Base-by-base conservation (phyloP, 108 stramenopile species). In the Skeletonema marinoi region DNA sequence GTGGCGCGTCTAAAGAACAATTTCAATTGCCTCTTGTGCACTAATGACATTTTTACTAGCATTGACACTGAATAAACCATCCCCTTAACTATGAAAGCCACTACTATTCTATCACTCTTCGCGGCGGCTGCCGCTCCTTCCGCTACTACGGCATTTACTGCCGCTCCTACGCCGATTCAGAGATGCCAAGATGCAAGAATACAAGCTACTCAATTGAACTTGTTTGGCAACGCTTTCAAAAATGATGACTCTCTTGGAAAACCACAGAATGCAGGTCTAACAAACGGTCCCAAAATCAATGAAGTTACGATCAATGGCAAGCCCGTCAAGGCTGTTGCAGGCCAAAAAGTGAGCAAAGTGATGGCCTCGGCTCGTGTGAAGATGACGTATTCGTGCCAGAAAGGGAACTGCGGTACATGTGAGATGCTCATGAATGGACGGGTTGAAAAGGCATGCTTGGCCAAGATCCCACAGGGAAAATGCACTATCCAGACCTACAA, bases 321-420 rank as follows among this genome's bases (percentile, higher is more conserved):
- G 64, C 78, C 84, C 0, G 69, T 84, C 61, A 87, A 82, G 67
- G 87, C 87, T 14, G 84, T 85, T 48, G 81, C 77, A 16, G 81
- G 81, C 6, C 87, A 87, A 65, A 84, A 85, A 78, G 74, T 87
- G 14, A 74, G 71, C 41, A 63, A 78, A 62, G 87, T 87, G 11
- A 64, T 80, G 54, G 66, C 76, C 2, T 70, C 81, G 32, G 84
- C 84, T 25, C 66, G 84, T 38, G 81, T 82, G 8, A 85, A 85
- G 66, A 74, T 87, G 16, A 81, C 80, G 41, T 87, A 87, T 60
- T 65, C 60, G 6, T 85, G 85, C 46, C 72, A 73, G 8, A 82
- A 85, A 65, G 85, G 85, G 1, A 72, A 85, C 50, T 85, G 85
- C 62, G 87, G 87, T 4, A 88, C 87, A 39, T 88, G 87, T 68